Evolutionary conservation across 179 eudicot genomes (phyloP).

Genomic region (Silene vulgaris): DNA sequence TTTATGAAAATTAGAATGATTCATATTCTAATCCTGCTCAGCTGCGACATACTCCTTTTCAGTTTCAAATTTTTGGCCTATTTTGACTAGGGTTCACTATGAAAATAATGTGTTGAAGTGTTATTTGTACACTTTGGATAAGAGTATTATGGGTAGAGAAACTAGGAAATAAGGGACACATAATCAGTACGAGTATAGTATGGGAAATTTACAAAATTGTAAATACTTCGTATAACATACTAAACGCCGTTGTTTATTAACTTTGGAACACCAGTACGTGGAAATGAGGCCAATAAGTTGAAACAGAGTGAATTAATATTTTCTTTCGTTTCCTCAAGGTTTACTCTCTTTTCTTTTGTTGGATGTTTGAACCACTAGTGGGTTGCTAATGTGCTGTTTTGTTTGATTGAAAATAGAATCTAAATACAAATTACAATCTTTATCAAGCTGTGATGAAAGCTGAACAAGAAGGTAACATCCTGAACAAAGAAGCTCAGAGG

Average conservation of each 20-base stretch:
- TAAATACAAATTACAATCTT: constrained; percentile 68
- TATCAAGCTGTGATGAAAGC: constrained; percentile 80
- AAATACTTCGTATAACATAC: background rate
- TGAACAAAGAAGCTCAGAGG: constrained; percentile 61
- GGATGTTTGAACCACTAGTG: constrained; percentile 4
- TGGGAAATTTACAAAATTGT: background rate
- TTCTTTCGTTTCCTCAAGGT: background rate
- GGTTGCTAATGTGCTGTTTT: constrained; percentile 18
- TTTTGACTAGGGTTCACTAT: background rate
- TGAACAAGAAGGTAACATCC: constrained; percentile 50
- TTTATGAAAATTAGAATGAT: background rate
- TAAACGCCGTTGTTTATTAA: background rate
- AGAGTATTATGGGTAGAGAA: background rate
- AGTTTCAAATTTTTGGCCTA: background rate
- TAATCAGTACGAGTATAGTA: background rate
- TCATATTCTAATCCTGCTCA: constrained; percentile 4
- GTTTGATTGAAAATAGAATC: constrained; percentile 40
- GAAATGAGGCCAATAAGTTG: background rate
- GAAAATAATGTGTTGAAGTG: background rate
- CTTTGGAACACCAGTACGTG: background rate
- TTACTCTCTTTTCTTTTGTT: background rate
- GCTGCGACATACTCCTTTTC: background rate
- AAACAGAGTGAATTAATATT: background rate
- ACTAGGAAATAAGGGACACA: background rate
- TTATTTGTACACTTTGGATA: background rate